Evolutionary conservation across 2,329 filamentous ascomycete species (phyloP).

Genomic region (Dendryphion nanum): DNA sequence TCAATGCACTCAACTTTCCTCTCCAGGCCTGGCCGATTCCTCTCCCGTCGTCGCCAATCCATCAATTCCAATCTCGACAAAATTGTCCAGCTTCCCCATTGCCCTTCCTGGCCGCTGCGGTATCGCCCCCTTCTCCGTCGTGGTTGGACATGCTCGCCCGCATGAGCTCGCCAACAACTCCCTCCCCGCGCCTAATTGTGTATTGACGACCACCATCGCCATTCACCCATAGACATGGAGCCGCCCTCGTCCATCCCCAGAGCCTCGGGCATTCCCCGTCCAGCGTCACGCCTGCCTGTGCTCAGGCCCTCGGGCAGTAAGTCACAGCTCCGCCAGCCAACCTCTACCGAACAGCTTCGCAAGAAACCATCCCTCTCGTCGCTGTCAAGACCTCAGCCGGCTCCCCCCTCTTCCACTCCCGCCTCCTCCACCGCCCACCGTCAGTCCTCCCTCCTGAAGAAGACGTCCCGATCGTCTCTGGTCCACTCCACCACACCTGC

Average conservation of each 20-base stretch:
- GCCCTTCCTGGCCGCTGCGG: too few species aligned
- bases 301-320: conserved; percentile 38
- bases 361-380: conserved; percentile 30
- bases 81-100: too few species aligned
- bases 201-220: too few species aligned
- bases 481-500: conserved; percentile 20
- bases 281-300: conserved; percentile 53
- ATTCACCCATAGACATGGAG: conserved; percentile 30
- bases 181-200: not conserved
- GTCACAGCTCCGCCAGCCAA: conserved; percentile 45
- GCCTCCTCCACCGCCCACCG: conserved; percentile 5
- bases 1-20: too few species aligned
- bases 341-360: conserved; percentile 47
- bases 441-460: conserved; percentile 27
- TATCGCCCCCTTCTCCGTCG: too few species aligned
- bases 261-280: conserved; percentile 47
- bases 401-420: not conserved
- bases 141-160: conserved; percentile 8
- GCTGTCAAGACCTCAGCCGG: conserved; percentile 5
- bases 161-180: conserved; percentile 10
- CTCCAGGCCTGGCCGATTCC: too few species aligned
- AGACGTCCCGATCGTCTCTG: conserved; percentile 30
- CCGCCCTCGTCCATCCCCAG: conserved; percentile 24
- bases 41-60: too few species aligned
- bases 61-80: too few species aligned